Evolutionary conservation across 2,329 filamentous ascomycete species (phyloP), one percentile per base, ranked within the genome.

Genomic region (Pseudogymnoascus sp.): DNA sequence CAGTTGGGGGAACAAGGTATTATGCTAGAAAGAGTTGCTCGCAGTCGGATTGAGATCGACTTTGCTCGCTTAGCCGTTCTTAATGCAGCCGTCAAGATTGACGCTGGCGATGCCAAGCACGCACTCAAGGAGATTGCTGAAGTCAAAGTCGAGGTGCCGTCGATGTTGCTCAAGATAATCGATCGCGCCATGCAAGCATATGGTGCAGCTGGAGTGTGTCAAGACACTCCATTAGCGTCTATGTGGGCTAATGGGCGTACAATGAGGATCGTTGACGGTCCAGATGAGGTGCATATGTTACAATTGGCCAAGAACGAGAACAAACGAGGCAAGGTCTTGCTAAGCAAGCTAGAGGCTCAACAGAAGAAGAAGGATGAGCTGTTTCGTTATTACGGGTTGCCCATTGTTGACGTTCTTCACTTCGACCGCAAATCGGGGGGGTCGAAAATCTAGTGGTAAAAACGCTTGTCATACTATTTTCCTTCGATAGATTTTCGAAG

Each of bases 151-250:
- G 83, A 96, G 24, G 88, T 93, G 13, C 93, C 93, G 0, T 82
- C 86, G 72, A 89, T 86, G 70, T 86, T 89, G 2, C 81, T 96
- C 70, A 85, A 85, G 16, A 89, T 96, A 70, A 91, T 97, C 71
- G 93, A 97, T 79, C 88, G 91, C 64, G 93, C 93, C 0, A 86
- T 97, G n/a, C 93, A 97, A 81, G 84, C 90, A 0, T 96, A 91
- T 72, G 93, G 93, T 64, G 93, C 87, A 63, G 91, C 89, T 1
- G 93, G 93, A 71, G 87, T 97, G 61, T 89, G 86, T 72, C 93
- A 97, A 79, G 93, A 97, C 71, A 96, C 93, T 1, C 93, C 93
- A n/a, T 79, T 97, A 66, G 92, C 91, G 10, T 81, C 80, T 73
- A 86, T 91, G 83, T 96, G 89, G 85, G 85, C 89, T 16, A 79